A percentile compares a stretch with the other conserved stretches of the same genome.
Evolutionary conservation across 2,329 filamentous ascomycete species (phyloP).

Genomic region (Ophiostoma ulmi): DNA sequence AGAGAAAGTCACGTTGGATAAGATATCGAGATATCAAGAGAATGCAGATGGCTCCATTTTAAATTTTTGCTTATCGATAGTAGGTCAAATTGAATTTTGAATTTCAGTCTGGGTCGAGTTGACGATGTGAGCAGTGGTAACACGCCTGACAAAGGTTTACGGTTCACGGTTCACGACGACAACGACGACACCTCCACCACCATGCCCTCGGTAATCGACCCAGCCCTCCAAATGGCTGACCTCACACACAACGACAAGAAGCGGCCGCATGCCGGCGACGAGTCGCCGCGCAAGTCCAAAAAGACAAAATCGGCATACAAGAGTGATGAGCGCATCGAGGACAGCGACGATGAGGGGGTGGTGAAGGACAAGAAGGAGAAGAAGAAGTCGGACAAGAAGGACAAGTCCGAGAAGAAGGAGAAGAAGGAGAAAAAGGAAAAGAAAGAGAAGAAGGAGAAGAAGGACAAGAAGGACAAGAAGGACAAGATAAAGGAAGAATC

Average conservation of each 20-base stretch:
- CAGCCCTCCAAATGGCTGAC: background rate
- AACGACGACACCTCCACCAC: background rate
- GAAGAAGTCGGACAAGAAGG: conserved; percentile 14
- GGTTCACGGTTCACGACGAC: background rate
- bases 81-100: background rate
- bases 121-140: background rate
- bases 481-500: background rate
- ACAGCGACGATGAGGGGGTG: conserved; percentile 11
- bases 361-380: conserved; percentile 9
- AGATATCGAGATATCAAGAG: background rate
- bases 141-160: background rate
- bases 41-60: background rate
- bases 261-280: conserved; percentile 19
- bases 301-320: conserved; percentile 22
- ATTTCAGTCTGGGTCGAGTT: background rate
- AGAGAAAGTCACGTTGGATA: background rate
- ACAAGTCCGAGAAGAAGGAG: conserved; percentile 18
- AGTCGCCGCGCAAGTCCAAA: conserved; percentile 23
- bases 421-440: conserved; percentile 21
- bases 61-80: conserved; percentile 15
- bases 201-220: conserved; percentile 4
- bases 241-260: conserved; percentile 16
- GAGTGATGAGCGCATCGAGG: background rate
- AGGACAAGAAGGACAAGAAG: conserved; percentile 11
- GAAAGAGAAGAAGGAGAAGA: background rate